Base-by-base conservation (phyloP, 331 rosid species). In the Ulmus americana region DNA sequence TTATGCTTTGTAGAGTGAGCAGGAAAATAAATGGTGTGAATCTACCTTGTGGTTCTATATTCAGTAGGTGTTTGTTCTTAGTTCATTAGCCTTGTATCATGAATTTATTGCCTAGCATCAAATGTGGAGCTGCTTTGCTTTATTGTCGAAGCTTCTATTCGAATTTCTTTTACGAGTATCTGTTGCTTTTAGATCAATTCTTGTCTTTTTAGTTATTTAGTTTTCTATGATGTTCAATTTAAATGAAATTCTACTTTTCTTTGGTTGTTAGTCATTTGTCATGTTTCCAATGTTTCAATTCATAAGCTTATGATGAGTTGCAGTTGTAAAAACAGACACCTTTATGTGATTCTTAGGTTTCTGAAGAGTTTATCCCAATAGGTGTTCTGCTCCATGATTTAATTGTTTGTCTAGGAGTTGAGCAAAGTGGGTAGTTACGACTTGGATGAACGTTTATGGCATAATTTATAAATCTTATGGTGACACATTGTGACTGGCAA, bases 101-200 rank as follows among this genome's bases (percentile, higher is more conserved):
- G 46, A 57, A 67, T 53, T 50, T 40, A 45, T 45, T 49, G 68
- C 67, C 61, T 28, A 49, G 60, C 49, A 59, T 44, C 59, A 28
- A 42, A 68, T 20, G 11, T 65, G 47, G 49, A 20, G 42, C 10
- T 41, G 55, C 16, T 20, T 20, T 22, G 54, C 42, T 56, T 38
- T 58, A 58, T 3, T 13, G 65, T 39, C 18, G 53, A 47, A 45
- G 14, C 40, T 38, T 14, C 53, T 45, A 22, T 14, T 56, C 53
- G 61, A 53, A 55, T 41, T 22, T 7, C 0, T 45, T 42, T n/a
- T 13, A 4, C 13, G 52, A 43, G 12, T 45, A 20, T 55, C 1
- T 48, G n/a, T 22, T 6, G 41, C 28, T 13, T 55, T 55, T 28
- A 10, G 39, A n/a, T 20, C 7, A 9, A 22, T 10, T 22, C 6